Evolutionary conservation across 2,329 filamentous ascomycete species (phyloP).

Genomic region (Blastomyces emzantsi): DNA sequence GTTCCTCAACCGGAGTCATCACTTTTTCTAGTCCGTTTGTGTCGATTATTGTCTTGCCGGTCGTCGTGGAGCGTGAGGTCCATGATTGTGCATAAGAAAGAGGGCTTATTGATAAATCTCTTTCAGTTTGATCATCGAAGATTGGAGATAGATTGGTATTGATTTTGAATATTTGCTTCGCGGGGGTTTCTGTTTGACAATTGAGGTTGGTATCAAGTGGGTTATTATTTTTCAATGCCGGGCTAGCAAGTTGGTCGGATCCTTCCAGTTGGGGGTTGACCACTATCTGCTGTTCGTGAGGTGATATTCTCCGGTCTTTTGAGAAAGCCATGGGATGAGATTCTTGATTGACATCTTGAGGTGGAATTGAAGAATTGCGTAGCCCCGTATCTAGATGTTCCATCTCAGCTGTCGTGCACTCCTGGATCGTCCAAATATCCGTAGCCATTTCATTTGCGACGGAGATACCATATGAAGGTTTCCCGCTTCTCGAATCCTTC

Average conservation of each 20-base stretch:
- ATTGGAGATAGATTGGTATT: neutral
- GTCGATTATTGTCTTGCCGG: slow-evolving; percentile 2
- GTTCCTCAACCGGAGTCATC: neutral
- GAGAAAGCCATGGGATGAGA: neutral
- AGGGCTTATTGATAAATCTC: neutral
- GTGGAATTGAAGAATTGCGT: neutral
- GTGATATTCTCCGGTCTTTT: neutral
- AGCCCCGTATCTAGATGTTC: neutral
- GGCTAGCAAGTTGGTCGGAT: neutral
- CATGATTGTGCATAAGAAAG: neutral
- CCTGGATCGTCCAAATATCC: neutral
- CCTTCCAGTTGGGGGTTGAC: neutral
- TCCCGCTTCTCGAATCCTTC: neutral
- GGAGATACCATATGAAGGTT: neutral
- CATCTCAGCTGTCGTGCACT: neutral
- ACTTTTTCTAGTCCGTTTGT: slow-evolving; percentile 1
- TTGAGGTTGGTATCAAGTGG: neutral
- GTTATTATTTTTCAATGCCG: neutral
- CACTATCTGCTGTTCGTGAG: neutral
- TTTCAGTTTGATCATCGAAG: neutral
- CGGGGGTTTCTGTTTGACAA: neutral
- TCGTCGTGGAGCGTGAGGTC: neutral
- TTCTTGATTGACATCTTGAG: neutral
- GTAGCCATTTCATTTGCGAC: no score
- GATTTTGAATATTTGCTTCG: neutral